Conservation (phyloP, 2,329 filamentous ascomycete species). For the Sarocladium oryzae region DNA sequence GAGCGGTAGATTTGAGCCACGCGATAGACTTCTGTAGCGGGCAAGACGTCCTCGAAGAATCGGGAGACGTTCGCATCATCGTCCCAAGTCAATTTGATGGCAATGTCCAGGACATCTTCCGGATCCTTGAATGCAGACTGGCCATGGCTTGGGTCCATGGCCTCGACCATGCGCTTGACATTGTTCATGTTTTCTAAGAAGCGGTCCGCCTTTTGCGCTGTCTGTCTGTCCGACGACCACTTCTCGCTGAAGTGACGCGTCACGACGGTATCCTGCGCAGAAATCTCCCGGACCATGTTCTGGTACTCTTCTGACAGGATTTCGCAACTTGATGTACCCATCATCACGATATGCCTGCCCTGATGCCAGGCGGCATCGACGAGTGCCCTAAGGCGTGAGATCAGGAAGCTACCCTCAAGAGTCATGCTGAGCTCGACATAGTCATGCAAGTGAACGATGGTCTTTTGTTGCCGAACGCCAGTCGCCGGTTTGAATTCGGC, state of each 20-base stretch:
- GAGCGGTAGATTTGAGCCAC: constrained; percentile 7
- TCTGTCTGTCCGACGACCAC: background rate
- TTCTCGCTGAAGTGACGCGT: background rate
- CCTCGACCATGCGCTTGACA: constrained; percentile 38
- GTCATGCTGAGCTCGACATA: constrained; percentile 70
- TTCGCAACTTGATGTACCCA: constrained; percentile 67
- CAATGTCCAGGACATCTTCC: background rate
- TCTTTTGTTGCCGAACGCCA: background rate
- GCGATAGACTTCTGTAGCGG: constrained; percentile 2
- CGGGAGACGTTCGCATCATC: background rate
- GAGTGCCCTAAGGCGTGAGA: constrained; percentile 62
- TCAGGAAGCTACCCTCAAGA: constrained; percentile 60
- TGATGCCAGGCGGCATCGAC: constrained; percentile 66
- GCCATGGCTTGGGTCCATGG: constrained; percentile 21
- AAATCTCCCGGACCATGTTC: constrained; percentile 31
- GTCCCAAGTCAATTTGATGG: background rate
- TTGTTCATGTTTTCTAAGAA: constrained; percentile 40
- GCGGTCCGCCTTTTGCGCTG: constrained; percentile 30
- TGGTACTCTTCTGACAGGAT: constrained; percentile 39
- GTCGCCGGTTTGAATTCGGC: constrained; percentile 29
- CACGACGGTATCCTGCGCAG: constrained; percentile 31
- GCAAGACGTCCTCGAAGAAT: background rate
- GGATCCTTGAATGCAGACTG: background rate
- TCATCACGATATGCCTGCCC: constrained; percentile 65
- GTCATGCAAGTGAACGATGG: constrained; percentile 72